A percentile compares a stretch with the other conserved stretches of the same genome.
These are phyloP conservation scores for Apiospora pterosperma DNA, from an alignment of 2,329 filamentous ascomycete genomes.

Conservation along the genomic window DNA sequence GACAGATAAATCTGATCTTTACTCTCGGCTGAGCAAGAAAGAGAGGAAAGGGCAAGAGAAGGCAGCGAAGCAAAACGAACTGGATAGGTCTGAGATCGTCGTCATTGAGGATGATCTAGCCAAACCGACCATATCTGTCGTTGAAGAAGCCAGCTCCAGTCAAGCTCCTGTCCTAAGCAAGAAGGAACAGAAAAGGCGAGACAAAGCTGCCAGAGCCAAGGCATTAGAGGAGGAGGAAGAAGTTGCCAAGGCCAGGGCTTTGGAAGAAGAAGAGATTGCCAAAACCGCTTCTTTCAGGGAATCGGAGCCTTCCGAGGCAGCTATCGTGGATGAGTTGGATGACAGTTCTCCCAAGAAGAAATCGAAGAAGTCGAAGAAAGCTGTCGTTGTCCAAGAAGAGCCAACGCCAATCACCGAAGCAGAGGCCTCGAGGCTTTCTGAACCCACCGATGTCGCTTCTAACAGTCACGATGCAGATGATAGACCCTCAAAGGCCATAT, in stretches of 20 bases:
- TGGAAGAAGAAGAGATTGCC: not conserved
- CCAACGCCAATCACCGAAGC: constrained; percentile 10
- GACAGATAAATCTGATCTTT: constrained; percentile 18
- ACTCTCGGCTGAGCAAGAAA: constrained; percentile 25
- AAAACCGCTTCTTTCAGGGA: constrained; percentile 16
- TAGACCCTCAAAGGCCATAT: not conserved
- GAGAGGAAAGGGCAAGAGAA: constrained; percentile 37
- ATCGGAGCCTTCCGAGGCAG: constrained; percentile 13
- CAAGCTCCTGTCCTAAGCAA: constrained; percentile 26
- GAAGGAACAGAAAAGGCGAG: constrained; percentile 40
- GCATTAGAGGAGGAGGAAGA: constrained; percentile 21
- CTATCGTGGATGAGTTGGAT: constrained; percentile 18
- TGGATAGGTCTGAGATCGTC: constrained; percentile 20
- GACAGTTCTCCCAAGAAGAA: constrained; percentile 19
- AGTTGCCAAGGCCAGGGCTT: not conserved
- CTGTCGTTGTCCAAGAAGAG: constrained; percentile 21
- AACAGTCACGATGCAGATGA: not conserved
- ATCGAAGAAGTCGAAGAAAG: constrained; percentile 21
- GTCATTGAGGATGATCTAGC: constrained; percentile 13
- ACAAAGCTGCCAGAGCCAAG: constrained; percentile 33
- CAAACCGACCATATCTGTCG: constrained; percentile 13
- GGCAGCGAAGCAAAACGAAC: constrained; percentile 23
- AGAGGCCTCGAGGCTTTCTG: constrained; percentile 9
- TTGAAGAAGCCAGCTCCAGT: constrained; percentile 27
- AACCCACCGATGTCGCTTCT: not conserved